Base-by-base conservation (phyloP, 1,139 yeast genomes). In the Tardiomyces blankii region DNA sequence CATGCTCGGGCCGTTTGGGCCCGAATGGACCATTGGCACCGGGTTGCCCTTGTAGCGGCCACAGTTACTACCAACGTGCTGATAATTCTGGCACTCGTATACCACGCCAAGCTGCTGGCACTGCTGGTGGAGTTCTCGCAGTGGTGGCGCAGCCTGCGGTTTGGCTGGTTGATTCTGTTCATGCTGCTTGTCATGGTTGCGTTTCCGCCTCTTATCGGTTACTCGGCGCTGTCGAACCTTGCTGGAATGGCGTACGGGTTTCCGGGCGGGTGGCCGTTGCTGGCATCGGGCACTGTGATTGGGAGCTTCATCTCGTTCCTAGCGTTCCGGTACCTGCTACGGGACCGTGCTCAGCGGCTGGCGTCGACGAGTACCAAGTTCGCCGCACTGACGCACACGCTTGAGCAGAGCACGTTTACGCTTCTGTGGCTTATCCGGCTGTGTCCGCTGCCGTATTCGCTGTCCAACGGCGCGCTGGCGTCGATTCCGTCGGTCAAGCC, bases 181-280 rank as follows among this genome's bases (percentile, higher is more conserved):
- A 25, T 64, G 4, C 53, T 75, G 19, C 59, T 80, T 3, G 65
- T 74, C 48, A 14, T 66, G 3, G 78, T 80, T 1, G 72, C 81
- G 0, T 88, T 91, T 69, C 98, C 98, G 2, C 98, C 97, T 1
- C 54, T 89, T 54, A 65, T 88, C 43, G 98, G 98, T 1, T 89
- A 82, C 64, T 74, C 91, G 2, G 73, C 83, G 12, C 65, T 85
- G 38, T 74, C 82, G 18, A 72, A 85, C 48, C 63, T 85, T 13
- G 70, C 80, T 9, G 98, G 97, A 1, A 80, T 87, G 77, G 75
- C 83, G 25, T 91, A 82, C 61, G 97, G 97, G 2, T 74, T 85
- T 52, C 77, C 82, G 2, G 58, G 67, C 44, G 97, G 96, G 0
- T 89, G 95, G 93, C 71, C 82, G 3, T 62, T 87, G 14, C 65